Evolutionary conservation across 2,329 filamentous ascomycete genomes (phyloP).

Genomic region (Dendrostoma leiphaemia): DNA sequence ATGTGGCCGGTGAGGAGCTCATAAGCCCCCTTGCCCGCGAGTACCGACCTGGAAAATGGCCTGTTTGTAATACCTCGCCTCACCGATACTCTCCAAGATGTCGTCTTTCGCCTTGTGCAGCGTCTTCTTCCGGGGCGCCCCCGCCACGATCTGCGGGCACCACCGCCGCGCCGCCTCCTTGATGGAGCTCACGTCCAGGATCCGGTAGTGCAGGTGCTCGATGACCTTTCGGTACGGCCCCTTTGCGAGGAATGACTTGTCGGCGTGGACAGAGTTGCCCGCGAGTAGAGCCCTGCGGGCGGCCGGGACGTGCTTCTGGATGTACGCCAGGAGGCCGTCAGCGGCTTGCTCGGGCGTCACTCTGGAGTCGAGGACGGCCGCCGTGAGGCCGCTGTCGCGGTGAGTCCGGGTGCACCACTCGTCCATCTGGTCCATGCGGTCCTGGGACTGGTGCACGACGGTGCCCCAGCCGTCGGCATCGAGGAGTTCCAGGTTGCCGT

Average conservation of each 20-base stretch:
- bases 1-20: too few relatives aligned
- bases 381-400: conserved; percentile 75
- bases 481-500: conserved; percentile 71
- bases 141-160: conserved; percentile 61
- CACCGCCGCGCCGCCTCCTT: conserved; percentile 89
- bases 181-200: conserved; percentile 87
- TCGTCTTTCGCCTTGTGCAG: conserved; percentile 83
- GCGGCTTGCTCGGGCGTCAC: conserved; percentile 73
- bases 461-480: conserved; percentile 77
- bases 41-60: conserved; percentile 22
- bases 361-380: conserved; percentile 69
- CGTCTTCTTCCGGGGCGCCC: conserved; percentile 69
- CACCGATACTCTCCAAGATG: conserved; percentile 91
- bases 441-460: conserved; percentile 70
- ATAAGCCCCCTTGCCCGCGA: not conserved
- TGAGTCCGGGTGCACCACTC: conserved; percentile 87
- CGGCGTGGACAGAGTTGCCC: conserved; percentile 90
- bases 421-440: conserved; percentile 75
- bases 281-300: conserved; percentile 71
- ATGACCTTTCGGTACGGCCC: conserved; percentile 72
- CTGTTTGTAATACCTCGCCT: conserved; percentile 80
- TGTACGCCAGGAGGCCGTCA: conserved; percentile 71
- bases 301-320: conserved; percentile 68
- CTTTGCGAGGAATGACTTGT: conserved; percentile 75
- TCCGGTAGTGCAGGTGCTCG: conserved; percentile 81